These are phyloP conservation scores for Maudiozyma barnettii DNA, from an alignment of 805 yeast genomes.

Conservation along the genomic window DNA sequence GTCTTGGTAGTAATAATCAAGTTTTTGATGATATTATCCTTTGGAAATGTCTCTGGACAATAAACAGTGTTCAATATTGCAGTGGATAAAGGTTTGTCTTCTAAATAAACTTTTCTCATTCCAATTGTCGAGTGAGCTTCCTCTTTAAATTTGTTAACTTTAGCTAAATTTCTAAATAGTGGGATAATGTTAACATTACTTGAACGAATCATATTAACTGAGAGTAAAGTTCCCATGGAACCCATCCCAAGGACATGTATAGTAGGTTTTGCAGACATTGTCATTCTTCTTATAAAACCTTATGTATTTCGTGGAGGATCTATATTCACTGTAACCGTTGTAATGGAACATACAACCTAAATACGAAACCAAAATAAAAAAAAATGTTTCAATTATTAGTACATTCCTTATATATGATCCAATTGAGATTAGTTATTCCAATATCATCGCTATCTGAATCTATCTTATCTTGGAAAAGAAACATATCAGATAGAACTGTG, in stretches of 20 bases:
- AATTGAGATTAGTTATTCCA: too few relatives aligned
- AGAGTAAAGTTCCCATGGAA: conserved; percentile 28
- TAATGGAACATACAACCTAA: too few relatives aligned
- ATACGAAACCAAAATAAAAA: too few relatives aligned
- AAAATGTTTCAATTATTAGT: too few relatives aligned
- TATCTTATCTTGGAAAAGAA: too few relatives aligned
- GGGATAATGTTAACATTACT: conserved; percentile 23
- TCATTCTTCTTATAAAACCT: conserved; percentile 12
- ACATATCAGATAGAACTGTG: too few relatives aligned
- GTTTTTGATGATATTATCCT: conserved; percentile 34
- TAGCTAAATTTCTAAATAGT: conserved; percentile 22
- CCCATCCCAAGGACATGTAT: conserved; percentile 29
- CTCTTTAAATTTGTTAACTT: conserved; percentile 16
- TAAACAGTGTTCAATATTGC: conserved; percentile 7
- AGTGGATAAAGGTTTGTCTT: conserved; percentile 8
- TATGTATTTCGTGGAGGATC: too few relatives aligned
- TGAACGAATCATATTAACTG: conserved; percentile 19
- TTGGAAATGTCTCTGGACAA: conserved; percentile 19
- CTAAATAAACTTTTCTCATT: conserved; percentile 18
- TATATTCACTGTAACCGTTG: too few relatives aligned
- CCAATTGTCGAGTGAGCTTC: conserved; percentile 14
- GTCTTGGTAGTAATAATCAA: conserved; percentile 75
- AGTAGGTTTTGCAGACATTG: conserved; percentile 10
- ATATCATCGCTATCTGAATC: too few relatives aligned
- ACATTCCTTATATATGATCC: too few relatives aligned